Conservation (phyloP, 2,329 filamentous ascomycete genomes). For the Botrytis hyacinthi region DNA sequence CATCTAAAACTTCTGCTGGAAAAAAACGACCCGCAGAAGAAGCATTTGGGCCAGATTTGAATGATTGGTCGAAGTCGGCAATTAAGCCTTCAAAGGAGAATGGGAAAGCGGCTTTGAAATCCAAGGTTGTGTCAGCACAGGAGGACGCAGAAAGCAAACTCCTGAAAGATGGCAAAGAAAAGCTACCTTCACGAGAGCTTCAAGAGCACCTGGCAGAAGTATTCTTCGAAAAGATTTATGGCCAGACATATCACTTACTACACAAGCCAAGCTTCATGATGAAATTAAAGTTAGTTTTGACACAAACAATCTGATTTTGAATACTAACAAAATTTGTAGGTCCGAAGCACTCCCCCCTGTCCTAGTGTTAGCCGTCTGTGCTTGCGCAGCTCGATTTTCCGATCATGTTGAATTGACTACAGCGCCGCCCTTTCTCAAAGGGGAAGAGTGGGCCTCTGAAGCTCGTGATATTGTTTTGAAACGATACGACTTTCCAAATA, state of each 20-base stretch:
- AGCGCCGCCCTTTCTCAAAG: slow-evolving; percentile 74
- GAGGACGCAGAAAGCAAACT: slow-evolving; percentile 74
- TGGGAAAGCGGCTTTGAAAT: slow-evolving; percentile 40
- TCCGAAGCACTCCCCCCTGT: slow-evolving; percentile 82
- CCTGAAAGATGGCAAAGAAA: slow-evolving; percentile 77
- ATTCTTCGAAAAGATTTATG: slow-evolving; percentile 94
- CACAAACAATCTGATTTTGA: background rate
- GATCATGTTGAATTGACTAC: slow-evolving; percentile 77
- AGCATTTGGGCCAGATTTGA: slow-evolving; percentile 79
- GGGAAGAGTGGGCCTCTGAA: slow-evolving; percentile 84
- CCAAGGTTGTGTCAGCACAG: slow-evolving; percentile 55
- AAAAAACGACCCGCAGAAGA: slow-evolving; percentile 86
- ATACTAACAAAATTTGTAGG: slow-evolving; percentile 43
- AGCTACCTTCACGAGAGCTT: slow-evolving; percentile 78
- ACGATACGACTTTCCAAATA: slow-evolving; percentile 91
- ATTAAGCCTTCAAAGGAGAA: slow-evolving; percentile 50
- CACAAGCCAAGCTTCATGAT: slow-evolving; percentile 98
- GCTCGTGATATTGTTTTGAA: slow-evolving; percentile 85
- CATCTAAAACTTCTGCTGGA: slow-evolving; percentile 50
- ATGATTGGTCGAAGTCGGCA: slow-evolving; percentile 71
- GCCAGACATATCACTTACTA: slow-evolving; percentile 88
- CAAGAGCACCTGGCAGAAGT: slow-evolving; percentile 92
- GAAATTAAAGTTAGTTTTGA: slow-evolving; percentile 61
- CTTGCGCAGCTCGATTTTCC: slow-evolving; percentile 92
- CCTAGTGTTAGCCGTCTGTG: slow-evolving; percentile 88